Percentiles rank a stretch among this genome's conserved stretches.
These are phyloP conservation scores for Closterium sp. DNA, from an alignment of 139 green algal species.

Conservation along the genomic window DNA sequence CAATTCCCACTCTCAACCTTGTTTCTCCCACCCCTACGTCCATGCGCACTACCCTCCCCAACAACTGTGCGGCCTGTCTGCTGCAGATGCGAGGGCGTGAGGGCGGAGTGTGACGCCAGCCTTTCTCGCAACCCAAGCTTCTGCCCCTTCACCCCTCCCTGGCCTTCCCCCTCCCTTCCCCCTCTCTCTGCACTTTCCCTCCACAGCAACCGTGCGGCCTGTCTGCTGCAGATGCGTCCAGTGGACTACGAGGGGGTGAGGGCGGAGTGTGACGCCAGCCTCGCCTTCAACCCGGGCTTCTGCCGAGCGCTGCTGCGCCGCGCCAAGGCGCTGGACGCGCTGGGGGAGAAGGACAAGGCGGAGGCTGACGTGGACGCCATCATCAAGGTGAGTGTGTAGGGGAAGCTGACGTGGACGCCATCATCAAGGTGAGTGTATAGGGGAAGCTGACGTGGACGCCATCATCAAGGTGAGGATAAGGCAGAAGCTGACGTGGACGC, in stretches of 20 bases:
- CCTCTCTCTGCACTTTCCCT: not conserved
- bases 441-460: too few species aligned
- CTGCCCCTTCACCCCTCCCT: too few species aligned
- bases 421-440: too few species aligned
- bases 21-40: not conserved
- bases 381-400: not conserved
- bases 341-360: not conserved
- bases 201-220: constrained; percentile 41
- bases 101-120: constrained; percentile 25
- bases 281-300: constrained; percentile 1
- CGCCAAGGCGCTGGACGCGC: constrained; percentile 24
- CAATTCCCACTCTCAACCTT: not conserved
- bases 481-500: constrained; percentile 17
- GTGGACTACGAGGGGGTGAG: constrained; percentile 17
- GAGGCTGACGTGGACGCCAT: constrained; percentile 21
- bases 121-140: not conserved
- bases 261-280: constrained; percentile 15
- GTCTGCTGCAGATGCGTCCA: constrained; percentile 39
- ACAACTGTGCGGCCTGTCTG: constrained; percentile 38
- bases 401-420: not conserved
- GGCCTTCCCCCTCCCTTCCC: not conserved
- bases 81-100: constrained; percentile 22
- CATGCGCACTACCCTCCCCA: not conserved
- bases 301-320: constrained; percentile 15
- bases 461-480: not conserved